Conservation (phyloP, 1,284 basidiomycete species). For the Tilletia caries region DNA sequence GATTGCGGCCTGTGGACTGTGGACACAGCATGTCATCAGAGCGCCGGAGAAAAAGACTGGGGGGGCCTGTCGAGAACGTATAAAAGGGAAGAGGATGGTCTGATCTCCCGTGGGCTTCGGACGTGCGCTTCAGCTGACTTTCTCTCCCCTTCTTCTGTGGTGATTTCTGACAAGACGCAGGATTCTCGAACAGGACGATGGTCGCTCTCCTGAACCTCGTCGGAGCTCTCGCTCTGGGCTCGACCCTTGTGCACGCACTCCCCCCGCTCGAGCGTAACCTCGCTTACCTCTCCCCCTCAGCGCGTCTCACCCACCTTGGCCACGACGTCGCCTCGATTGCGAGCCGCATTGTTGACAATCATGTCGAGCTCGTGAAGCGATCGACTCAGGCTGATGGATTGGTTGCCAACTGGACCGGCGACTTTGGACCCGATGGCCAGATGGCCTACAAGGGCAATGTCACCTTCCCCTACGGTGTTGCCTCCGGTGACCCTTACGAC, state of each 20-base stretch:
- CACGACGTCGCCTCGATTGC: constrained; percentile 31
- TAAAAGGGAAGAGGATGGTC: no score
- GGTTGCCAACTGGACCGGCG: constrained; percentile 30
- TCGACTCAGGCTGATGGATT: constrained; percentile 27
- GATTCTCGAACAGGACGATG: neutral
- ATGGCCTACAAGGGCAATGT: constrained; percentile 44
- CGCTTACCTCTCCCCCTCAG: constrained; percentile 37
- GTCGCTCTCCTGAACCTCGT: neutral
- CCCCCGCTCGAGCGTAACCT: constrained; percentile 36
- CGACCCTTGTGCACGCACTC: constrained; percentile 24
- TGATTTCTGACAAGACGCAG: no score
- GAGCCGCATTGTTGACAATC: neutral
- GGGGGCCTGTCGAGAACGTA: no score
- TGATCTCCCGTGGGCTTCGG: no score
- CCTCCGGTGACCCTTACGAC: constrained; percentile 64
- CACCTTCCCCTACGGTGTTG: constrained; percentile 55
- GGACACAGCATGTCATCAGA: no score
- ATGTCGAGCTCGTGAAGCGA: constrained; percentile 24
- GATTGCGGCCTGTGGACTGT: no score
- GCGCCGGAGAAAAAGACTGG: no score
- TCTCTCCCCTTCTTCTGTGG: no score
- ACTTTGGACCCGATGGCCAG: constrained; percentile 27
- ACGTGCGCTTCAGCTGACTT: no score
- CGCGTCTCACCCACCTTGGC: constrained; percentile 26
- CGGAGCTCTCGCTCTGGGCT: neutral